Conservation (phyloP, 2,329 filamentous ascomycete genomes). For the Ophiostoma piceae region DNA sequence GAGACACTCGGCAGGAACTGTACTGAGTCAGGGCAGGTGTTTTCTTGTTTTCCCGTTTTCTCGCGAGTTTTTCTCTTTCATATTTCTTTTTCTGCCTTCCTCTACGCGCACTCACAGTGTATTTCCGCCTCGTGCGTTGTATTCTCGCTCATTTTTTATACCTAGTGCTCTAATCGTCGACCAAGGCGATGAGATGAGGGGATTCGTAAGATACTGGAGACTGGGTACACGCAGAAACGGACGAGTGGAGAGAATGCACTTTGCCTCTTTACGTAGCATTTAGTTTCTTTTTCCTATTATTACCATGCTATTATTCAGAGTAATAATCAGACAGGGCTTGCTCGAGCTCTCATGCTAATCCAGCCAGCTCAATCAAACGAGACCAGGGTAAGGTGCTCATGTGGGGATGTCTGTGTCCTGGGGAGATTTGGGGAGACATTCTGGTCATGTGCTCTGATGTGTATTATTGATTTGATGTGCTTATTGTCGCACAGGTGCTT, state of each 20-base stretch:
- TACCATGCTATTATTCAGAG: no score
- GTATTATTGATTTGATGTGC: neutral
- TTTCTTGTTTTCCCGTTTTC: neutral
- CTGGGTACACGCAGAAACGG: neutral
- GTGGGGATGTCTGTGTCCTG: conserved; percentile 2
- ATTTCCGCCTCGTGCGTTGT: neutral
- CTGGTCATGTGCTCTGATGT: conserved; percentile 5
- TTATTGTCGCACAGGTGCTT: neutral
- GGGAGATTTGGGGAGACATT: neutral
- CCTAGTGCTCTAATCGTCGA: neutral
- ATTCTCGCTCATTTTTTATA: neutral
- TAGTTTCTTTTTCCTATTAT: no score
- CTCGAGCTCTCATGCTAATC: neutral
- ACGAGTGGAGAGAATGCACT: neutral
- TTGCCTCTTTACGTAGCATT: neutral
- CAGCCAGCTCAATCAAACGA: conserved; percentile 1
- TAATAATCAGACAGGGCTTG: no score
- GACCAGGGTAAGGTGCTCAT: neutral
- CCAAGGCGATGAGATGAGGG: neutral
- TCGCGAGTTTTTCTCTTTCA: neutral
- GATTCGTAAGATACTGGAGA: neutral
- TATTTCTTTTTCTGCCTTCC: neutral
- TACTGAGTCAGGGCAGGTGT: neutral
- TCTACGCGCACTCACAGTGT: neutral
- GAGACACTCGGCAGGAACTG: neutral